Evolutionary conservation across 495 filamentous ascomycete genomes (phyloP), one percentile per base, ranked within the genome.

Genomic region (Chaetomium tenue): DNA sequence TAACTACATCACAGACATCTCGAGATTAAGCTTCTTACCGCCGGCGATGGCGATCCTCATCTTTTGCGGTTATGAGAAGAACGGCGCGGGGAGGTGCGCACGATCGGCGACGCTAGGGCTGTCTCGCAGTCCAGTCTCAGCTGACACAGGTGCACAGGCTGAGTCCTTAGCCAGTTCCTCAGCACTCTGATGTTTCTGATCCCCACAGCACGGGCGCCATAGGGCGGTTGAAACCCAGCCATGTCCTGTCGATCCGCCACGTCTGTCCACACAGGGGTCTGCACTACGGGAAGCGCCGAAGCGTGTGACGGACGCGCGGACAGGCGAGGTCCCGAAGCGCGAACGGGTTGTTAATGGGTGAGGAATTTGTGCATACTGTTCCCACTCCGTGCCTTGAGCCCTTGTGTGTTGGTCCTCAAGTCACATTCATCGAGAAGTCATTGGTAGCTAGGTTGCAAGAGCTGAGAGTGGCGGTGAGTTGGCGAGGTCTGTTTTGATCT

Each of bases 61-160:
- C 46, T 50, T 8, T 0, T 4, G 18, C 18, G 20, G 46, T 3
- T 11, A 11, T 20, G 46, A 50, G 9, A 50, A 50, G n/a, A 50
- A 23, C n/a, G 8, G 46, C n/a, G 46, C 18, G 20, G 20, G 46
- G n/a, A n/a, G 46, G 46, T 18, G 20, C n/a, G 26, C 9, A 28
- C 26, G 53, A 56, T 56, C 53, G 53, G 53, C 53, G 53, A 20
- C 53, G 33, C 53, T 56, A 22, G 28, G 26, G 52, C 52, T 20
- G 26, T 55, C 26, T 28, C 26, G 6, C 33, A 7, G 5, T 37
- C 8, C 33, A 37, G 33, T 30, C n/a, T 47, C 44, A 18, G 16
- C 44, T 47, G 16, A 20, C 16, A 15, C 44, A 22, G n/a, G n/a
- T 15, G 15, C n/a, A 7, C 39, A 30, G 28, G 3, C 33, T 33